Evolutionary conservation across 441 rosid genomes (phyloP), one percentile per base, ranked within the genome.

Genomic region (Euphorbia celastroides): DNA sequence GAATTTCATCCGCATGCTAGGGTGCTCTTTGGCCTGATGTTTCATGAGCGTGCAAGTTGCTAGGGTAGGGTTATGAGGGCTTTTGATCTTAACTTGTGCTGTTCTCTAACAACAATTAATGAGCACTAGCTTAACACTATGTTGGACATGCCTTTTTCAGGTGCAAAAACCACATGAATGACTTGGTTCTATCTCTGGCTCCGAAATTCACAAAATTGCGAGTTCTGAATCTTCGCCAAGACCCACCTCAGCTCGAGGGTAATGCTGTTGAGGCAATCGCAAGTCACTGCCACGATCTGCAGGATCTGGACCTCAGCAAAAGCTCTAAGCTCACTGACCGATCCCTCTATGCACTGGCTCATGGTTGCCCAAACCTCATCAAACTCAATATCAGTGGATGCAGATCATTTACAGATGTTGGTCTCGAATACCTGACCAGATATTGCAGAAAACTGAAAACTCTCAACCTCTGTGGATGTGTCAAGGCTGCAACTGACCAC

Each of bases 361-460:
- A 71, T 59, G 97, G 99, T 62, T 91, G 96, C 36, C 93, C 88
- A 25, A 73, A 84, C 72, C 97, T 93, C 36, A 72, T 80, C 16
- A 93, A 81, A 73, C 97, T 93, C 80, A 93, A 88, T 81, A 86
- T 93, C 67, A 93, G 99, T 30, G 99, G 96, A 8, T 91, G 97
- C 75, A 80, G 84, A 2, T 72, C 92, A 2, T 91, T 91, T 75
- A 86, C 82, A 38, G 96, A 84, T 70, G 75, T 17, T 60, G 89
- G 78, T 77, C 82, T 93, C 28, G 88, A 70, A 51, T 84, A 78
- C 71, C 75, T 89, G 73, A 79, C 91, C 12, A 69, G 68, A 10
- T 82, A 80, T 72, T 91, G 92, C 72, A 76, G 56, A 48, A 83
- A 88, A 57, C 76, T 93, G 38, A 93, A 86, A 71, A 74, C 75